Conservation (phyloP, 208 protist species). For the Vickermania ingenoplastis region DNA sequence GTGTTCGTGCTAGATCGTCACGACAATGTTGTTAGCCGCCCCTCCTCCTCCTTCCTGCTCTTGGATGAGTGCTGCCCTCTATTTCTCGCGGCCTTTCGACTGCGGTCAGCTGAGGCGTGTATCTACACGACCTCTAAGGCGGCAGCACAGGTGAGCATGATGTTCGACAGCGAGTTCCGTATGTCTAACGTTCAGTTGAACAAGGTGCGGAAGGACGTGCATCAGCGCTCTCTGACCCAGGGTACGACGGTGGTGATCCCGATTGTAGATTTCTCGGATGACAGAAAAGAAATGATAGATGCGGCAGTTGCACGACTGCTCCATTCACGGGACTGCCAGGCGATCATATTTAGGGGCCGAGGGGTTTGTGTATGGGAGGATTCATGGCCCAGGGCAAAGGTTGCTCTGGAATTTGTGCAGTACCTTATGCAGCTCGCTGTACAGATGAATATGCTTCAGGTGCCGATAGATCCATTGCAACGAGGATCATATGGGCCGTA, state of each 20-base stretch:
- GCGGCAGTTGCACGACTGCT: conserved; percentile 82
- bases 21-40: conserved; percentile 33
- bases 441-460: conserved; percentile 38
- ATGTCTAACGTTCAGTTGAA: conserved; percentile 95
- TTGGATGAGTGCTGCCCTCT: conserved; percentile 91
- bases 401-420: conserved; percentile 89
- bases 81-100: conserved; percentile 88
- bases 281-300: conserved; percentile 59
- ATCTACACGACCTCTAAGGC: conserved; percentile 90
- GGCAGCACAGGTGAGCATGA: conserved; percentile 79
- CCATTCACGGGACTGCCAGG: conserved; percentile 83
- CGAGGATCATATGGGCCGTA: conserved; percentile 1
- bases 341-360: conserved; percentile 90
- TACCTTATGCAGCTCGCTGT: conserved; percentile 90
- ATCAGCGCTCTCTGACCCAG: conserved; percentile 56
- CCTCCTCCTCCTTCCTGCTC: conserved; percentile 43
- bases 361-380: conserved; percentile 94
- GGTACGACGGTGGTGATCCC: conserved; percentile 88
- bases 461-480: conserved; percentile 39
- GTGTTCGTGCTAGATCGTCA: conserved; percentile 86
- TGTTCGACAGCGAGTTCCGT: conserved; percentile 89
- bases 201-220: conserved; percentile 70
- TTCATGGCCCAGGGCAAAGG: conserved; percentile 92
- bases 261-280: conserved; percentile 94
- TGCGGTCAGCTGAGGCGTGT: conserved; percentile 84